Evolutionary conservation across 768 basidiomycete species (phyloP), one percentile per base, ranked within the genome.

Genomic region (Calvatia gigantea): DNA sequence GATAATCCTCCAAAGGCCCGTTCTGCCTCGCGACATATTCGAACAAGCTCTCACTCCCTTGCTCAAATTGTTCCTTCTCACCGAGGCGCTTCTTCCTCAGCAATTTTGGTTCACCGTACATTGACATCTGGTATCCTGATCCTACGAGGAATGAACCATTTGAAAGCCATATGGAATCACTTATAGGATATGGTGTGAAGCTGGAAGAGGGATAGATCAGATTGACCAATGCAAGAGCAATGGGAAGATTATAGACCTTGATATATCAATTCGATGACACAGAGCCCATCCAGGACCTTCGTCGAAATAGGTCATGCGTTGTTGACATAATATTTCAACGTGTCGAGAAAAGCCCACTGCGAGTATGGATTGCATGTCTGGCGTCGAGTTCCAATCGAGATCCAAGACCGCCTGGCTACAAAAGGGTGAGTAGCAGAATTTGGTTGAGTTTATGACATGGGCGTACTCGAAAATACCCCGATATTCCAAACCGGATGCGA

Each of bases 371-470:
- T 94, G 91, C 60, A 83, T 81, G 66, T 93, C 91, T 0, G 89
- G 88, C 2, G 94, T 95, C 15, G 94, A 88, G 29, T 89, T 91
- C 94, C 94, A 97, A 67, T 96, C 94, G 21, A 97, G 78, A 64
- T 95, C 93, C 56, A 85, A 79, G 39, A 97, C 82, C 15, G 73
- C 74, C 62, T 91, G 86, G 15, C 76, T 75, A 48, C 39, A 35
- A n/a, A 45, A 2, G 6, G n/a, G 32, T n/a, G 25, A 19, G 21
- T 25, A 21, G 39, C 12, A 54, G 25, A 6, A 14, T 6, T 25
- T 6, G 9, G 41, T 9, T 25, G 28, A 35, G 38, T 29, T 29
- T 50, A 15, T 55, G 50, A 14, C 12, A 19, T 14, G 44, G 23
- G 41, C 75, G 60, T 63, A 91, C 91, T 74, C 76, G 58, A 82